phyloP scores from a whole-genome alignment of 78 protist genomes.

The Ministeria vibrans region DNA sequence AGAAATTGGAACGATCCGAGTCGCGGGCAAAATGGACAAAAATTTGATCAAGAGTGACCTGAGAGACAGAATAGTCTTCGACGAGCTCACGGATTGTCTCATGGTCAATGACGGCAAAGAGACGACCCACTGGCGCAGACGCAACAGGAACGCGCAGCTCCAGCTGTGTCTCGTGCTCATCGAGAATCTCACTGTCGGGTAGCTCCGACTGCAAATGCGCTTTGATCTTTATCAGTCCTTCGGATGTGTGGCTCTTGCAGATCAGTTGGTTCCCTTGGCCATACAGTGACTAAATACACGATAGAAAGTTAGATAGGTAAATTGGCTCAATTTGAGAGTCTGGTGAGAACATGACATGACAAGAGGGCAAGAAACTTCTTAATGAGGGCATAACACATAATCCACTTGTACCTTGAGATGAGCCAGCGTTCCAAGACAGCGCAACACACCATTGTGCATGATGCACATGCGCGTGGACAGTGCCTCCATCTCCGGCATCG shows the following conservation, averaged over 20 bases:
- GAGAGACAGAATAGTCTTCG: constrained; percentile 29
- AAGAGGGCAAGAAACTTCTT: not conserved
- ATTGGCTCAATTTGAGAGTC: not conserved
- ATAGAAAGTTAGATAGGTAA: too few relatives aligned
- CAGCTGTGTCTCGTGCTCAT: constrained; percentile 8
- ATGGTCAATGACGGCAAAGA: constrained; percentile 12
- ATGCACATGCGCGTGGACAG: constrained; percentile 56
- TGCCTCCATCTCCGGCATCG: constrained; percentile 67
- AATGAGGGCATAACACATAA: not conserved
- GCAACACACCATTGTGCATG: constrained; percentile 42
- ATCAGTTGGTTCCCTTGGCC: not conserved
- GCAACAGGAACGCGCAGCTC: not conserved
- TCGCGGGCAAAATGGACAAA: not conserved
- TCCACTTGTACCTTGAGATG: constrained; percentile 13
- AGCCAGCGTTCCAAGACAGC: constrained; percentile 15
- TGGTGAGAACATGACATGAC: not conserved
- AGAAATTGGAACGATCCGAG: too few relatives aligned
- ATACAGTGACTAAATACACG: not conserved
- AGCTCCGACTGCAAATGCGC: not conserved
- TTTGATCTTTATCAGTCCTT: not conserved
- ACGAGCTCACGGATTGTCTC: not conserved
- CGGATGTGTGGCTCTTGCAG: not conserved
- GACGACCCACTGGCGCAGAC: not conserved
- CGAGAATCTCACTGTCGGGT: not conserved
- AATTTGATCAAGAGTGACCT: constrained; percentile 33